phyloP scores from a whole-genome alignment of 768 basidiomycete genomes.

The Kwoniella pini region DNA sequence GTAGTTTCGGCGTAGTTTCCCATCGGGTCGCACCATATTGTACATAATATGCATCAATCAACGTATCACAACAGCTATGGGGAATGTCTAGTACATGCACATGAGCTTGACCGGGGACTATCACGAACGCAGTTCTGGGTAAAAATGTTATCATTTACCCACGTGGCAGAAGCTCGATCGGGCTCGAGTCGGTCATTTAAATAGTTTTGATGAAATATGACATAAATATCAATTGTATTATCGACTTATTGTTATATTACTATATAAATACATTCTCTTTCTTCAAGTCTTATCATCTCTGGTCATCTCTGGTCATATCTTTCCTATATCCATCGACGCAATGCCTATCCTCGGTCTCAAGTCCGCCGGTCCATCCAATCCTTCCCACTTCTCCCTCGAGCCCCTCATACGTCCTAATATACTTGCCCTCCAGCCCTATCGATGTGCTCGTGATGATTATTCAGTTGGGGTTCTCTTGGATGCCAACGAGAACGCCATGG shows the following conservation, averaged over 20 bases:
- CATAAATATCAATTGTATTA: neutral
- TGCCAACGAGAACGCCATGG: slow-evolving; percentile 95
- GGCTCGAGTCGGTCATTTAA: no score
- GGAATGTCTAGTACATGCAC: no score
- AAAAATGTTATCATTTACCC: no score
- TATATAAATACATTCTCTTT: no score
- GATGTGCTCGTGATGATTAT: slow-evolving; percentile 96
- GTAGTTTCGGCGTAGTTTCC: slow-evolving; percentile 19
- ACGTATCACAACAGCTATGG: no score
- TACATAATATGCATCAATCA: neutral
- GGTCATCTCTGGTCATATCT: no score
- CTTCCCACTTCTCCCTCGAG: slow-evolving; percentile 82
- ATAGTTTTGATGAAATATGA: no score
- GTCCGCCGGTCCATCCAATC: slow-evolving; percentile 57
- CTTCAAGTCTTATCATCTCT: no score
- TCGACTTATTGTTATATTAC: no score
- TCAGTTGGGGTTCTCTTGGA: slow-evolving; percentile 86
- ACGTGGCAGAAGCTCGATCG: slow-evolving; percentile 1
- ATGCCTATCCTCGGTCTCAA: slow-evolving; percentile 55
- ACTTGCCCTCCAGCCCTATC: slow-evolving; percentile 84
- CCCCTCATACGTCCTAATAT: slow-evolving; percentile 89
- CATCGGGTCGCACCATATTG: neutral
- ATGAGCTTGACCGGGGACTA: no score
- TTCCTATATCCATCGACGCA: no score
- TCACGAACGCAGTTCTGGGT: no score